Base-by-base conservation (phyloP, 1,284 basidiomycete species). In the Ustilago xerochloae region DNA sequence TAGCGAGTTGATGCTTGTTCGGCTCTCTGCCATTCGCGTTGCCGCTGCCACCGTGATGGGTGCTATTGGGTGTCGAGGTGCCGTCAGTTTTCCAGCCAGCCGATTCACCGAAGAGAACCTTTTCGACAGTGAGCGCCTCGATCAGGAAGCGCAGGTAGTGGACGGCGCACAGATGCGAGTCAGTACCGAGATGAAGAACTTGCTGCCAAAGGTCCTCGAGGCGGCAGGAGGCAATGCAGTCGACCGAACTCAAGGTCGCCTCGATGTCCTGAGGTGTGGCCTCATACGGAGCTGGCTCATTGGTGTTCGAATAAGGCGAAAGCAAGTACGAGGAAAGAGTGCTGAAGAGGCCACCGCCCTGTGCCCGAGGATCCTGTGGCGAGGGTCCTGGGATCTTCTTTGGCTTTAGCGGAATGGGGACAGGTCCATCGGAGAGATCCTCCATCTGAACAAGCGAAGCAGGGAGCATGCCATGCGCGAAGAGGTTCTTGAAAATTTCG, bases 401-500 rank as follows among this genome's bases (percentile, higher is more conserved):
- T 15, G 79, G 73, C 59, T 69, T 71, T 45, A 81, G 71, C 16
- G 79, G 78, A 20, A 81, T 81, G 0, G 60, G 52, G 2, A 64
- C 63, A 6, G 36, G 52, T 6, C 72, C 72, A 20, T 75, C 63
- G 28, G 63, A 47, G 85, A 98, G 98, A 84, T 98, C 96, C 82
- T 95, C 93, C 92, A 97, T 95, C 81, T 93, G 91, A n/a, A 95
- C 87, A 90, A 99, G 92, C 54, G 90, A 88, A 5, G 95, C 22
- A 1, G 81, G 78, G 8, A 99, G 87, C 28, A 99, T 88, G 4
- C 94, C 95, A 83, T 97, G 92, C 43, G 96, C 86, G 86, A 99
- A 99, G 24, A 99, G 87, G 33, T 94, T 97, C 81, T 96, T 92
- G 86, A 97, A 94, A 90, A 99, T 97, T 85, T 97, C 95, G 79